Evolutionary conservation across 768 basidiomycete genomes (phyloP).

Genomic region (Termitomyces sp.): DNA sequence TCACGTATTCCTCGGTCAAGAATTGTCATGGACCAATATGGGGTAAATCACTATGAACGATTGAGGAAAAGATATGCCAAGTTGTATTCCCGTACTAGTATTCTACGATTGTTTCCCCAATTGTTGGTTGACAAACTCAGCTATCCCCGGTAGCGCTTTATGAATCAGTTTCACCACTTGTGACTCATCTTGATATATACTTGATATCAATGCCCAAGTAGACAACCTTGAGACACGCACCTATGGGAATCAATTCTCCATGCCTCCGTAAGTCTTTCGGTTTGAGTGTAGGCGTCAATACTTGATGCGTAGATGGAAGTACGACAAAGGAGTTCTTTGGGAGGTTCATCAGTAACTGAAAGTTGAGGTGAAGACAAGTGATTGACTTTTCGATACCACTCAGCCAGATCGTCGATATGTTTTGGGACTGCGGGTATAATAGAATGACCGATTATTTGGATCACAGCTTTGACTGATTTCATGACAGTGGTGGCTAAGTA

Average conservation of each 20-base stretch:
- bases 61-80: background rate
- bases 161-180: constrained; percentile 75
- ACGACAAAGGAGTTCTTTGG: constrained; percentile 68
- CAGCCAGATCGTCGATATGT: constrained; percentile 47
- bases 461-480: constrained; percentile 59
- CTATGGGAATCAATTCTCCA: constrained; percentile 56
- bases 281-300: constrained; percentile 34
- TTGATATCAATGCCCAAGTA: background rate
- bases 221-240: constrained; percentile 32
- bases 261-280: constrained; percentile 51
- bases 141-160: constrained; percentile 57
- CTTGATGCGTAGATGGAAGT: constrained; percentile 57
- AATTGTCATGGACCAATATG: too few relatives aligned
- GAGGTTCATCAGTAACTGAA: constrained; percentile 1
- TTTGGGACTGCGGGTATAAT: constrained; percentile 49
- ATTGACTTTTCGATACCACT: constrained; percentile 71
- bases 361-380: background rate
- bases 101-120: constrained; percentile 11
- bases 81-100: background rate
- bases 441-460: constrained; percentile 73
- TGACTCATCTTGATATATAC: constrained; percentile 44
- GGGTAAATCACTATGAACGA: background rate
- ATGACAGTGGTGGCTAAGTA: constrained; percentile 43
- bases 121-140: constrained; percentile 44
- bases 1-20: too few relatives aligned